Evolutionary conservation across 352 stramenopile genomes (phyloP).

Genomic region (Discostella stelligera): DNA sequence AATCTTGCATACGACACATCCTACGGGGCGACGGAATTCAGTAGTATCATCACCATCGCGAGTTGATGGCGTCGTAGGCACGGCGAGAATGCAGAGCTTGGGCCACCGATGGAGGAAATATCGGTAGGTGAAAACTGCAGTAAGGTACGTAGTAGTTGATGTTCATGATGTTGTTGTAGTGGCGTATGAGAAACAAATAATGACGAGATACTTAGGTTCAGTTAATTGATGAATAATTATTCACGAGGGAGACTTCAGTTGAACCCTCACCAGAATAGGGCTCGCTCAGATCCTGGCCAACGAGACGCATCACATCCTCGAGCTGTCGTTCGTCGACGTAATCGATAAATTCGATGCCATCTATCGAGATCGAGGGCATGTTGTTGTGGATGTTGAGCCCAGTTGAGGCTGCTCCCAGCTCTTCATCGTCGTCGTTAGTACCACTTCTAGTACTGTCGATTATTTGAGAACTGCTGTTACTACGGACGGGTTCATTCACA

Average conservation of each 20-base stretch:
- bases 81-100: conserved; percentile 76
- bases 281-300: conserved; percentile 76
- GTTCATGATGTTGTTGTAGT: too few species aligned
- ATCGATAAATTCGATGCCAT: conserved; percentile 69
- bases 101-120: conserved; percentile 79
- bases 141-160: too few species aligned
- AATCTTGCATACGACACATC: conserved; percentile 82
- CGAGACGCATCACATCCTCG: conserved; percentile 71
- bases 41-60: conserved; percentile 6
- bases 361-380: conserved; percentile 28
- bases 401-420: neutral
- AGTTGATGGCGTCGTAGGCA: conserved; percentile 34
- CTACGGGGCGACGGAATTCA: conserved; percentile 50
- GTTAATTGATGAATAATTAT: neutral
- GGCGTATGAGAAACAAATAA: neutral
- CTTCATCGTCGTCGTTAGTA: neutral
- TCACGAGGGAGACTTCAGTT: neutral
- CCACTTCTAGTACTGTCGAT: neutral
- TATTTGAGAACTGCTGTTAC: neutral
- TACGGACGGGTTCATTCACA: neutral
- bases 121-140: conserved; percentile 79
- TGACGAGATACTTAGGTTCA: neutral
- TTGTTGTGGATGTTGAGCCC: conserved; percentile 1
- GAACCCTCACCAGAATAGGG: conserved; percentile 75
- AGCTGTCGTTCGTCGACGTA: conserved; percentile 78